Evolutionary conservation across 1,284 basidiomycete genomes (phyloP), one percentile per base, ranked within the genome.

Genomic region (Cutaneotrichosporon spelunceum): DNA sequence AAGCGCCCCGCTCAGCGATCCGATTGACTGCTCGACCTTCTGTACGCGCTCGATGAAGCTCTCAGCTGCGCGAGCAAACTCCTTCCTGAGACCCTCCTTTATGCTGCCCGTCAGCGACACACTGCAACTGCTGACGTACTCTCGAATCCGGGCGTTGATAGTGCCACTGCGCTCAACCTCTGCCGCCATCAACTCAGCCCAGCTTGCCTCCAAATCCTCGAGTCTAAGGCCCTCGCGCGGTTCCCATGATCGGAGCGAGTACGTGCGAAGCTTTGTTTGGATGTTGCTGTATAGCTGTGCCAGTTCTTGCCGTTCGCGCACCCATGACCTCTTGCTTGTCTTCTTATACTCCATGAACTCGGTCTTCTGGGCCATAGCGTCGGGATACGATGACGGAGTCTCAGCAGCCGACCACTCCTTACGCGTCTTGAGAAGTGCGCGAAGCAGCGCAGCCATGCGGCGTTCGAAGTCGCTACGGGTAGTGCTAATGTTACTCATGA

Each of bases 251-350:
- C 86, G 82, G 65, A 97, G 75, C 13, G 88, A 87, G 79, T 98
- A 98, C 16, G 94, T 98, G 75, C 85, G 86, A 65, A 99, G 81
- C 78, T 98, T 97, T 1, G 93, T 97, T 77, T 94, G 91, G 39
- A 99, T 89, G 72, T 97, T 97, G 5, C 90, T 88, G 68, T 97
- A 90, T 14, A 98, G 83, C 2, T 90, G 91, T 3, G 88, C 86
- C 8, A 97, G 81, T 66, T 95, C 93, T 73, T 93, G 91, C 70
- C 89, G 87, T 78, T 98, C 94, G 2, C 86, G 87, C 6, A 94
- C 91, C 89, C 93, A 95, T 2, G 82, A 82, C 7, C 93, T 85
- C 73, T 97, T 96, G 49, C 83, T 87, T 0, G 88, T 89, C 72
- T 88, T 87, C 76, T 96, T 96, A 80, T 96, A 94, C 2, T 82